Base-by-base conservation (phyloP, 306 rosid genomes). In the Cucurbita ficifolia region DNA sequence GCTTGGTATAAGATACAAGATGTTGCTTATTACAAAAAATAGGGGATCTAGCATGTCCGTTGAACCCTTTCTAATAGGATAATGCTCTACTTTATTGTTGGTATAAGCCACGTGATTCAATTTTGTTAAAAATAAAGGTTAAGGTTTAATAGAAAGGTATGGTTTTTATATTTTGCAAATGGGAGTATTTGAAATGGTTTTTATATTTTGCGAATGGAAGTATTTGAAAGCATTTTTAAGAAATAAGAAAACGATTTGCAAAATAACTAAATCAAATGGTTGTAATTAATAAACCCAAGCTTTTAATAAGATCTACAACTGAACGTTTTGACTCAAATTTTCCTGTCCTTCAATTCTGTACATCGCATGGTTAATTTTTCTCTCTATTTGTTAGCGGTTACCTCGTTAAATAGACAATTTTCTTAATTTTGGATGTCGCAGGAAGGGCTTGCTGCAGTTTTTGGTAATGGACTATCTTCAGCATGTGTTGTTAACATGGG, bases 381-480 rank as follows among this genome's bases (percentile, higher is more conserved):
- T 39, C 17, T 40, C 29, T 16, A 63, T 63, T 40, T 45, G 17
- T 40, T 63, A 10, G 69, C 11, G 12, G 48, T 35, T 53, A 1
- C 74, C 73, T 22, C 61, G 61, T 48, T 51, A 53, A 70, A 79
- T 81, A 75, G 75, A 63, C 54, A 75, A 33, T 62, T 52, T 76
- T 82, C 48, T 75, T 10, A 78, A 50, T 69, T 70, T 77, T 80
- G 76, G 63, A 67, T 88, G 88, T 71, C 54, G 64, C 88, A 94
- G 98, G 97, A 94, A 84, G 97, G 97, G 78, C 85, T 91, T 74
- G 99, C 99, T 73, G 96, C 97, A 55, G 87, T 92, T 79, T 94
- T 94, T 42, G 99, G 99, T 77, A 94, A 88, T 83, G 99, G 99
- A 75, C 81, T 91, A 77, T 94, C 97, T 76, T 91, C 97, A 14